Evolutionary conservation across 176 grass and related monocot genomes (phyloP).

Genomic region (Juncus inflexus): DNA sequence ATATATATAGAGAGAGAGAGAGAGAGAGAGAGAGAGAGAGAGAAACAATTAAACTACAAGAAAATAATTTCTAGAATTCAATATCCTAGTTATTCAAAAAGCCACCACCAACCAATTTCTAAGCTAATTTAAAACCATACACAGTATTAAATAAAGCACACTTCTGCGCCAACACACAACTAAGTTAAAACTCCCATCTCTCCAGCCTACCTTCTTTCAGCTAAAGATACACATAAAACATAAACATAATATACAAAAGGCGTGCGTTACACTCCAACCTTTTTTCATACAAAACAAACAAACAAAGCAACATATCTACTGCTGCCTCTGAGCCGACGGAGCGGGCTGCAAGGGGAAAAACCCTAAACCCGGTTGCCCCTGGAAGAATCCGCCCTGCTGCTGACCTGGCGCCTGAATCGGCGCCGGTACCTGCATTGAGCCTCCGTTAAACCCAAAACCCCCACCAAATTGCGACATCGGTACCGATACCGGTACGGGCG

Average conservation of each 20-base stretch:
- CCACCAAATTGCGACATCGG: slow-evolving; percentile 46
- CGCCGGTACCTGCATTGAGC: slow-evolving; percentile 43
- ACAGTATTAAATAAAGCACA: slow-evolving; percentile 6
- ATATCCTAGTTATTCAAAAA: too few relatives aligned
- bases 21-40: too few relatives aligned
- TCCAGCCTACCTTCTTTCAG: slow-evolving; percentile 17
- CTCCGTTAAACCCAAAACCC: slow-evolving; percentile 45
- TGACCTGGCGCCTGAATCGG: slow-evolving; percentile 39
- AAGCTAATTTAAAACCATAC: too few relatives aligned
- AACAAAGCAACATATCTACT: background rate
- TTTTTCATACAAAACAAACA: slow-evolving; percentile 2
- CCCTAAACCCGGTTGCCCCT: slow-evolving; percentile 47
- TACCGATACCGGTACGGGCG: slow-evolving; percentile 19
- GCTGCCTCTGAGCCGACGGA: slow-evolving; percentile 63
- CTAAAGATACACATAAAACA: background rate
- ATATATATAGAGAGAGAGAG: too few relatives aligned
- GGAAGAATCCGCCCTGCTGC: slow-evolving; percentile 65
- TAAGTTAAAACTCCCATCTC: background rate
- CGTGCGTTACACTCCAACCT: slow-evolving; percentile 24
- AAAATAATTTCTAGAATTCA: too few relatives aligned
- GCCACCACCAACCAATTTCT: too few relatives aligned
- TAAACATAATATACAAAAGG: slow-evolving; percentile 19
- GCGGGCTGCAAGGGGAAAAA: slow-evolving; percentile 70
- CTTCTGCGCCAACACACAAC: slow-evolving; percentile 2
- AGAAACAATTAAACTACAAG: too few relatives aligned